Evolutionary conservation across 208 protist species (phyloP), one percentile per base, ranked within the genome.

Genomic region (Trypanosoma melophagium): DNA sequence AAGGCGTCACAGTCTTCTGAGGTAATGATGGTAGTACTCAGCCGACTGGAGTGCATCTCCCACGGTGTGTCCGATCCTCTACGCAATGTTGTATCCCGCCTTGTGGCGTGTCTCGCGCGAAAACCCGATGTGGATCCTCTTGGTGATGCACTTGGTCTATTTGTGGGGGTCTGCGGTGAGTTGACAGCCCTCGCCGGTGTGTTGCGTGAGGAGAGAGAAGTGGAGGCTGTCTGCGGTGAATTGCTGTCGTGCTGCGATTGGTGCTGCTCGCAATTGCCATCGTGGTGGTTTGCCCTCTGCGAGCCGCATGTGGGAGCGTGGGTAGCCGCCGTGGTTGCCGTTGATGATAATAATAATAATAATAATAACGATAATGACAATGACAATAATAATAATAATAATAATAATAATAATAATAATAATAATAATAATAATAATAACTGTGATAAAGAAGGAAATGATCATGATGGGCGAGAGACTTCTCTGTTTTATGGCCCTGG

Each of bases 81-180:
- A 17, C 49, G 62, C 40, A 59, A 67, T 59, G 52, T 67, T 56
- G 38, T 67, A 9, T 50, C 51, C 7, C 62, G 62, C 35, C 42
- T 67, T 1, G 57, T 67, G 13, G 62, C 62, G 5, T 67, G 62
- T 45, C 52, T 67, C 12, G 51, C 59, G 50, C 62, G 62, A 17
- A 16, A 49, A 31, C 52, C 62, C 3, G 62, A 67, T 25, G 38
- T 51, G 0, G 62, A 67, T 51, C 62, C 62, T 4, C 40, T 67
- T 21, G 62, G 62, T 40, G 62, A 67, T n/a, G 59, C 62, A 16
- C 52, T 67, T 38, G 62, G 62, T 49, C 38, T 67, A 40, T 50
- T 67, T 50, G 62, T 67, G 7, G 19, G 14, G 13, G 59, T 35
- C 9, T 67, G 59, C 52, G 28, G 38, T 13, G 41, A 25, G n/a